A percentile compares a stretch with the other conserved stretches of the same genome.
Conservation (phyloP, 2,329 filamentous ascomycete species). For the Thelonectria rubi region DNA sequence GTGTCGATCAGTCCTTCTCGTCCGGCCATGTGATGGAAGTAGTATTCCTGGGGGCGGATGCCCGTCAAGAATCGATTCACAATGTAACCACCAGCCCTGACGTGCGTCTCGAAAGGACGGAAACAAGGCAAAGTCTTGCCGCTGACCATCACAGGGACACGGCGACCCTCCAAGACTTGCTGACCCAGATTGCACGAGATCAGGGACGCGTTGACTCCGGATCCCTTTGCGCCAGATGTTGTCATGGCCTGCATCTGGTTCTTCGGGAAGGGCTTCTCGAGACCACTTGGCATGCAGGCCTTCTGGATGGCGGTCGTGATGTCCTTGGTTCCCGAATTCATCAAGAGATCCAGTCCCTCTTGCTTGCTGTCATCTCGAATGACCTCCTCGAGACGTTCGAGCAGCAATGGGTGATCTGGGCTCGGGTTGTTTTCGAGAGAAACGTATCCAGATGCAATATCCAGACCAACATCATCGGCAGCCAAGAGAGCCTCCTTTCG, state of each 20-base stretch:
- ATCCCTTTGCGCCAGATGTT: constrained; percentile 93
- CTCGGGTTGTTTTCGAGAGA: constrained; percentile 74
- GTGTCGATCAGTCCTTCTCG: constrained; percentile 98
- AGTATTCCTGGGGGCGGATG: constrained; percentile 96
- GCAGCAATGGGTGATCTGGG: constrained; percentile 75
- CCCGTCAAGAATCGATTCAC: constrained; percentile 97
- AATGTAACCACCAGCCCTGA: constrained; percentile 92
- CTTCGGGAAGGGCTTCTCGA: constrained; percentile 91
- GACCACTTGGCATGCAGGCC: constrained; percentile 80
- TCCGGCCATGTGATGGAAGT: constrained; percentile 99
- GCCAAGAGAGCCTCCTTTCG: constrained; percentile 74
- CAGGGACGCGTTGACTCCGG: constrained; percentile 90
- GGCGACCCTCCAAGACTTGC: constrained; percentile 91
- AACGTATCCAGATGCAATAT: constrained; percentile 88
- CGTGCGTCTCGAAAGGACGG: constrained; percentile 86
- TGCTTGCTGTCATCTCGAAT: constrained; percentile 92
- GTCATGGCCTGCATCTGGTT: constrained; percentile 99
- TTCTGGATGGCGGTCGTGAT: constrained; percentile 83
- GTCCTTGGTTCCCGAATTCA: constrained; percentile 73
- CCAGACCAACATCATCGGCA: constrained; percentile 75
- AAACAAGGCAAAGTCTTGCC: constrained; percentile 97
- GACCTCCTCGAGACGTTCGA: constrained; percentile 85
- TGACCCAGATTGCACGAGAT: constrained; percentile 98
- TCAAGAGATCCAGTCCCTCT: constrained; percentile 86
- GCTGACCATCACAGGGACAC: constrained; percentile 97